Conservation (phyloP, 768 basidiomycete species). For the Tricholoma furcatifolium region DNA sequence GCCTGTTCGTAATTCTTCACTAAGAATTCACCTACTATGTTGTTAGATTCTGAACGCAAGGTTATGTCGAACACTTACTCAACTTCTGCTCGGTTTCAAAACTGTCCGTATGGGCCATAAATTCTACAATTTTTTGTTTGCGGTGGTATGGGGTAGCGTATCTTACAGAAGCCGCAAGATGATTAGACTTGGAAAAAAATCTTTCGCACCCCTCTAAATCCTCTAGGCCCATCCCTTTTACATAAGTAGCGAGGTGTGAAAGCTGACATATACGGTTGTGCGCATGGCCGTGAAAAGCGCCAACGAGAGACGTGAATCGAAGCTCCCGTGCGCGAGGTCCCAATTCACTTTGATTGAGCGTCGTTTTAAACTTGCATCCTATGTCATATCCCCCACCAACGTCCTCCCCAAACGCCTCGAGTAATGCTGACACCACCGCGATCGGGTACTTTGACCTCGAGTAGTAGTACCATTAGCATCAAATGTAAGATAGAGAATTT, state of each 20-base stretch:
- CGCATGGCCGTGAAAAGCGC: no score
- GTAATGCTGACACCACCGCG: slow-evolving; percentile 15
- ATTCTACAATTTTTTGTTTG: slow-evolving; percentile 1
- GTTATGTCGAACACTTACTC: not conserved
- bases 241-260: no score
- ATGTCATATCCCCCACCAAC: no score
- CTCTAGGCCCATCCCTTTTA: no score
- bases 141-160: not conserved
- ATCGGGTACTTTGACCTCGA: slow-evolving; percentile 21
- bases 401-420: no score
- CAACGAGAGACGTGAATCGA: no score
- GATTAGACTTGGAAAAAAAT: no score
- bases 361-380: slow-evolving; percentile 17
- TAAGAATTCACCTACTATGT: not conserved
- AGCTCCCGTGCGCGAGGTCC: slow-evolving; percentile 7
- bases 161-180: slow-evolving; percentile 14
- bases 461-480: not conserved
- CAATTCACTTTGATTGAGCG: slow-evolving; percentile 17
- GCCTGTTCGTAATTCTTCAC: no score
- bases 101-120: slow-evolving; percentile 2
- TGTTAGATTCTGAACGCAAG: not conserved
- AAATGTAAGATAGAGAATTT: not conserved
- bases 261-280: no score
- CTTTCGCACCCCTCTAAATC: no score
- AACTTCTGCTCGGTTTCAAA: no score